A percentile compares a stretch with the other conserved stretches of the same genome.
These are phyloP conservation scores for Phascolomyces articulosus DNA, from an alignment of 371 early-diverging fungal species.

Conservation along the genomic window DNA sequence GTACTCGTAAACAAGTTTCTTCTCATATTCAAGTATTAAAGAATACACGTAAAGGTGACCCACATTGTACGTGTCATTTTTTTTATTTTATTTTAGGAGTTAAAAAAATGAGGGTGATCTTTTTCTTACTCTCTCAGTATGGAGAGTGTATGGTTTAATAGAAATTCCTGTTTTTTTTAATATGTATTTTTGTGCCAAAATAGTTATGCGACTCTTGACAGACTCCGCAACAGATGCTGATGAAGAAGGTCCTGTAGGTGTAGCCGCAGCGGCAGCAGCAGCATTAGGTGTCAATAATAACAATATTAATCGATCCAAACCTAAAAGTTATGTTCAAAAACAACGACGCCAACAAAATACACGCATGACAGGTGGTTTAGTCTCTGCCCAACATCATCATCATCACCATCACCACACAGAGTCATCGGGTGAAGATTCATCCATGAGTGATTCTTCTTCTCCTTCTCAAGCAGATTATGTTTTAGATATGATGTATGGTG, in stretches of 20 bases:
- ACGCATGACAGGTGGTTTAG: constrained; percentile 5
- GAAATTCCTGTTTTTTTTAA: too few relatives aligned
- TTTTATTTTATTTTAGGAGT: not conserved
- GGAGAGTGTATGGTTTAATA: too few relatives aligned
- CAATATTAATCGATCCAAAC: not conserved
- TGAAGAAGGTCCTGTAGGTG: constrained; percentile 16
- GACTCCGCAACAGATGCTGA: constrained; percentile 45
- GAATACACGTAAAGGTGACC: constrained; percentile 69
- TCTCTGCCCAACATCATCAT: not conserved
- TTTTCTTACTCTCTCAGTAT: too few relatives aligned
- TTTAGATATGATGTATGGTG: constrained; percentile 50
- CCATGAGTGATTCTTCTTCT: constrained; percentile 40
- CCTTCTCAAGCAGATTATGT: constrained; percentile 52
- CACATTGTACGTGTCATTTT: constrained; percentile 46
- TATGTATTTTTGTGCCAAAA: not conserved
- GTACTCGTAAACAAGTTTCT: constrained; percentile 78
- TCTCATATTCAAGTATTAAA: constrained; percentile 81
- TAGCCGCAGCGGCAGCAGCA: constrained; percentile 19
- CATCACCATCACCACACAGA: not conserved
- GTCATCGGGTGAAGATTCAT: constrained; percentile 53
- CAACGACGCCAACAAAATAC: constrained; percentile 16
- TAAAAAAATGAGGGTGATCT: not conserved
- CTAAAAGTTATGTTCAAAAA: constrained; percentile 5
- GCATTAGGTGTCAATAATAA: not conserved
- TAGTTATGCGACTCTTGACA: constrained; percentile 61